Evolutionary conservation across 305 asterid genomes (phyloP).

Genomic region (Solanum hybrid): DNA sequence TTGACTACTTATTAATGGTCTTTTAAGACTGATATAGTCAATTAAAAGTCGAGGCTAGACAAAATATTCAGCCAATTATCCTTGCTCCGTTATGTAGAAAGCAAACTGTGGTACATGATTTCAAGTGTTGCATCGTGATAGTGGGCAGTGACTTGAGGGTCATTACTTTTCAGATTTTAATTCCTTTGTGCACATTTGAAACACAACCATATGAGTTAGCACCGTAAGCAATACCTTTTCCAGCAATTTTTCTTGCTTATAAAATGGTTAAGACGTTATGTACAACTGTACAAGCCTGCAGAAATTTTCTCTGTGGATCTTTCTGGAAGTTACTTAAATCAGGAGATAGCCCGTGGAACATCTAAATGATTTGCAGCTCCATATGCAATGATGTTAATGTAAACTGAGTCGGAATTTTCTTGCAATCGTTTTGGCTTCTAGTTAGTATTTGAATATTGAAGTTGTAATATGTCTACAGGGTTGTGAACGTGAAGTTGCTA

Average conservation of each 20-base stretch:
- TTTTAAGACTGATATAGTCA: neutral
- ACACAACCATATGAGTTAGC: neutral
- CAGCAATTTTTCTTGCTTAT: neutral
- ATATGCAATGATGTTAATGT: neutral
- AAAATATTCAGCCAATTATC: neutral
- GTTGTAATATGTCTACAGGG: slow-evolving; percentile 41
- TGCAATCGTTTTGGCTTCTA: neutral
- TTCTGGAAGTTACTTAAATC: neutral
- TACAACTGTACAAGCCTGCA: neutral
- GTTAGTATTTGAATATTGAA: neutral
- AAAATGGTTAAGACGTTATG: neutral
- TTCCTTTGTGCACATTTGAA: neutral
- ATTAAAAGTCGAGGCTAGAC: neutral
- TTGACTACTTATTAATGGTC: neutral
- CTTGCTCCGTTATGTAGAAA: neutral
- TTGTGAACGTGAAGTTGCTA: slow-evolving; percentile 88
- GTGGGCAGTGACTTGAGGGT: neutral
- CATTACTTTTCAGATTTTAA: neutral
- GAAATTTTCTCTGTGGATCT: neutral
- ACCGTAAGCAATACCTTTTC: neutral
- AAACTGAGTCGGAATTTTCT: neutral
- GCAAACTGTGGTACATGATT: neutral
- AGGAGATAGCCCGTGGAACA: neutral
- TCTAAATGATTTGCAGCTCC: neutral
- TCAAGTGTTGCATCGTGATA: neutral